Conservation (phyloP, 345 rosid genomes). For the Rhodamnia rubescens region DNA sequence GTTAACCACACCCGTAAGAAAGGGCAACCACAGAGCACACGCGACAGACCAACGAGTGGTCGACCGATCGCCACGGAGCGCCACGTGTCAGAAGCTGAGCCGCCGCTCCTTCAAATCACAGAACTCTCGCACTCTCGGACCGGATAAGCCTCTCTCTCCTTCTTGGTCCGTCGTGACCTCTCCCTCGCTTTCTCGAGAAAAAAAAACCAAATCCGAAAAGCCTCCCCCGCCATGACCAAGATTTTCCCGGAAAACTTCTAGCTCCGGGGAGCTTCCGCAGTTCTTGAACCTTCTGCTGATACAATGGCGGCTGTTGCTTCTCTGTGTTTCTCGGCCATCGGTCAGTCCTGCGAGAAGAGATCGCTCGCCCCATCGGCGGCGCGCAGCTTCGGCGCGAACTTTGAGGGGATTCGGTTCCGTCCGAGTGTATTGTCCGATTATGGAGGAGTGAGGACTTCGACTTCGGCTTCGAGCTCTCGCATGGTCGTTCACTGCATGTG, state of each 20-base stretch:
- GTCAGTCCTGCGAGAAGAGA: conserved; percentile 32
- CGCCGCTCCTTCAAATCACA: conserved; percentile 4
- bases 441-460: conserved; percentile 14
- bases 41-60: neutral
- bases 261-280: neutral
- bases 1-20: neutral
- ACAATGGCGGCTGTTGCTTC: conserved; percentile 42
- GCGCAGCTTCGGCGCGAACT: conserved; percentile 25
- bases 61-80: neutral
- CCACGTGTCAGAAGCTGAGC: conserved; percentile 19
- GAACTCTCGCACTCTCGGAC: neutral
- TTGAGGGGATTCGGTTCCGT: conserved; percentile 29
- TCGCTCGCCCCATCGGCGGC: conserved; percentile 16
- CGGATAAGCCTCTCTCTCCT: conserved; percentile 29
- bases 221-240: neutral
- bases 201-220: neutral
- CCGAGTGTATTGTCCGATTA: conserved; percentile 19
- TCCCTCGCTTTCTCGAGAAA: neutral
- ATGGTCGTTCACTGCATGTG: conserved; percentile 58
- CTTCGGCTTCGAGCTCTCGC: conserved; percentile 21
- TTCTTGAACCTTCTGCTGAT: neutral
- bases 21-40: neutral
- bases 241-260: neutral
- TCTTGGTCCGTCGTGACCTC: neutral
- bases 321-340: conserved; percentile 57